Evolutionary conservation across 352 stramenopile genomes (phyloP), one percentile per base, ranked within the genome.

Genomic region (Phytopythium mirpurense): DNA sequence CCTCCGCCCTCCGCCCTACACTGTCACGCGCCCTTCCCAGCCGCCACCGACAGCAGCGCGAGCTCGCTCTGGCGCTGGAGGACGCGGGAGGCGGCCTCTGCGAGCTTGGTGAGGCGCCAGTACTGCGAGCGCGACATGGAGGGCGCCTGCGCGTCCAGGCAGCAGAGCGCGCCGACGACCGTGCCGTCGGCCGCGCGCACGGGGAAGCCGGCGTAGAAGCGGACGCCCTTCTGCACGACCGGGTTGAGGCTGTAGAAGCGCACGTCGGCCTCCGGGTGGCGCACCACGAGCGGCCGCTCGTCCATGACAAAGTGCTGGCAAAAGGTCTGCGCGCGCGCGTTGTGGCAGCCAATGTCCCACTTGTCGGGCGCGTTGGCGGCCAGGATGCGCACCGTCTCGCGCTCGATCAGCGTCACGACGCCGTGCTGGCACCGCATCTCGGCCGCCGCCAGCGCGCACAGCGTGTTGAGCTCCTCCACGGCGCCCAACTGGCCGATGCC

Each of bases 251-350:
- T 60, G 27, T 68, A 69, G 44, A 78, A 78, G n/a, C n/a, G n/a
- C n/a, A n/a, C n/a, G n/a, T n/a, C n/a, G n/a, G n/a, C n/a, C n/a
- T n/a, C n/a, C n/a, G 2, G 62, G n/a, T 78, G 59, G 15, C 50
- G 63, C 12, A 78, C 63, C 1, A 74, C 50, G 21, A 74, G 34
- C 8, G 65, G 68, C 8, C 63, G 56, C 5, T 71, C 59, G 12
- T 72, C 59, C 68, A 78, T 78, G 49, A 78, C 58, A 31, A 72
- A 70, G 34, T 78, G 68, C 44, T 69, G 57, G 43, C 68, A 78
- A 36, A 78, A 74, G 0, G 63, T 70, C 59, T 78, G 59, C n/a
- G 70, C 59, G 0, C 68, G 58, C 5, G 59, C 58, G 15, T 67
- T 68, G 0, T 61, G 51, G 37, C 53, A 67, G 1, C 65, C 65